A percentile compares a stretch with the other conserved stretches of the same genome.
Conservation (phyloP, 306 rosid genomes). For the Cucumis hystrix region DNA sequence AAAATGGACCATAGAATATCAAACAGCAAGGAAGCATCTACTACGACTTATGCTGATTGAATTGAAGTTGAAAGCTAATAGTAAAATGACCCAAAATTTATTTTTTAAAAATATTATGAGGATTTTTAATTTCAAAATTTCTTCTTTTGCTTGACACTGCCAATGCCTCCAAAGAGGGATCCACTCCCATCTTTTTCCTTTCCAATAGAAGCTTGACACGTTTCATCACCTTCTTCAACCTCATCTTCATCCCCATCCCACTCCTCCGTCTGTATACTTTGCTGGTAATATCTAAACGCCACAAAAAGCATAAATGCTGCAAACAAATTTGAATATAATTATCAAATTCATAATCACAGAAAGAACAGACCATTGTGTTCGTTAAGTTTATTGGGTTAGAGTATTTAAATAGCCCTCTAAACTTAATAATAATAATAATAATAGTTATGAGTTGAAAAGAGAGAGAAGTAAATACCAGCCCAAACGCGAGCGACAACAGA, state of each 20-base stretch:
- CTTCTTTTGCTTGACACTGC: neutral
- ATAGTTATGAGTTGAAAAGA: neutral
- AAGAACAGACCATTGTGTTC: too few relatives aligned
- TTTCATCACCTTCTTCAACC: neutral
- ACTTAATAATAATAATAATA: too few relatives aligned
- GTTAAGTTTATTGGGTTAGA: too few relatives aligned
- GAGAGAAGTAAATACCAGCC: conserved; percentile 52
- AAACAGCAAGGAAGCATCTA: neutral
- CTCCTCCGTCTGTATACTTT: neutral
- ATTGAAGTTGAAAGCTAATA: neutral
- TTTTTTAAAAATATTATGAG: neutral
- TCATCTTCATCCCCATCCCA: neutral
- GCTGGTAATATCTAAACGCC: conserved; percentile 6
- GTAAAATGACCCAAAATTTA: neutral
- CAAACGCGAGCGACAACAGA: conserved; percentile 79
- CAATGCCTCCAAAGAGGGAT: neutral
- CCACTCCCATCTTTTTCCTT: neutral
- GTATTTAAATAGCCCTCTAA: too few relatives aligned
- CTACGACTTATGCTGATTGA: neutral
- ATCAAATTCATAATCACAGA: too few relatives aligned
- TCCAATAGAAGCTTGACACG: neutral
- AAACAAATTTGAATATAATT: neutral
- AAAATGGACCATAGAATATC: neutral
- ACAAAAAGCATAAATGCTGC: conserved; percentile 9
- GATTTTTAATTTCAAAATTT: neutral